Evolutionary conservation across 2,329 filamentous ascomycete genomes (phyloP).

Genomic region (Trichoderma asperellum): DNA sequence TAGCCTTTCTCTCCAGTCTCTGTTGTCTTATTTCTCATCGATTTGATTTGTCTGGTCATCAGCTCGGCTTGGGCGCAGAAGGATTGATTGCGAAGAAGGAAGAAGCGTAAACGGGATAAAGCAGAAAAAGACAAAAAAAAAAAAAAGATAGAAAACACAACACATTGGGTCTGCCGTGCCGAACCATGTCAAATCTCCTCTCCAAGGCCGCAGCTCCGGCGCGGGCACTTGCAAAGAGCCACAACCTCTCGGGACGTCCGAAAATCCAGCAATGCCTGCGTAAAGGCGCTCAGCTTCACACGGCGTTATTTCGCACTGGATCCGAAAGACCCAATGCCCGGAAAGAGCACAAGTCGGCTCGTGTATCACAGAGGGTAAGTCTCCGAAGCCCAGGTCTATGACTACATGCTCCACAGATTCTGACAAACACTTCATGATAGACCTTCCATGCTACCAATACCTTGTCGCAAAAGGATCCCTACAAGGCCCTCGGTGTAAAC

Average conservation of each 20-base stretch:
- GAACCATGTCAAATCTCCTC: conserved; percentile 49
- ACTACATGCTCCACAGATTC: conserved; percentile 6
- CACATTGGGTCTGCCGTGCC: neutral
- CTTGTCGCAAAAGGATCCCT: conserved; percentile 73
- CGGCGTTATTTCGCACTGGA: conserved; percentile 35
- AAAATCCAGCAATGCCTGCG: conserved; percentile 48
- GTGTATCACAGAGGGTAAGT: conserved; percentile 39
- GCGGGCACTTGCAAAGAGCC: conserved; percentile 51
- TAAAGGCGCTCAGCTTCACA: conserved; percentile 45
- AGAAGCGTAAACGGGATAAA: neutral
- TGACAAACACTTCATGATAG: conserved; percentile 38
- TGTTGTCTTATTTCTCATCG: neutral
- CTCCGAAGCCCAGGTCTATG: neutral
- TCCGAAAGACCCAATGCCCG: conserved; percentile 33
- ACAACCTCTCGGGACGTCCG: conserved; percentile 43
- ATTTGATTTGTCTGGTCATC: neutral
- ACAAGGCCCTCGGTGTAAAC: conserved; percentile 80
- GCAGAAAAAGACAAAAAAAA: neutral
- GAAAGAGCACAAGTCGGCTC: conserved; percentile 29
- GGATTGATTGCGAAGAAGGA: conserved; percentile 10
- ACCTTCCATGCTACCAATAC: conserved; percentile 64
- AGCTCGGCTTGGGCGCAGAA: neutral
- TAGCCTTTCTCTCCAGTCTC: neutral
- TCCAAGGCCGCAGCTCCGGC: conserved; percentile 52
- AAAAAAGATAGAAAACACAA: neutral